phyloP scores from a whole-genome alignment of 176 grass and related monocot species.

The Eragrostis curvula region DNA sequence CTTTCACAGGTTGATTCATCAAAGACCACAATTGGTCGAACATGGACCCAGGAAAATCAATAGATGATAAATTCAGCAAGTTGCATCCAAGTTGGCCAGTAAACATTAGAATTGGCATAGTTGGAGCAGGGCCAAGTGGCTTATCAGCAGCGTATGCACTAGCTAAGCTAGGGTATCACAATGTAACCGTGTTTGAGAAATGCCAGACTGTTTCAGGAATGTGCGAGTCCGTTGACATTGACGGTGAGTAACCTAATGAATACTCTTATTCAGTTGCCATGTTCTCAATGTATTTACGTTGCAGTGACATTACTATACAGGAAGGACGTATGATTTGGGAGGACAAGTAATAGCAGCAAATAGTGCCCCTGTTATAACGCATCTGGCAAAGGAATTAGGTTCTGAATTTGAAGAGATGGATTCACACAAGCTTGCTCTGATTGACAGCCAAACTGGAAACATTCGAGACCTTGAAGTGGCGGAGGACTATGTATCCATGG shows the following conservation, averaged over 20 bases:
- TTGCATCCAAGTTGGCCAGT: slow-evolving; percentile 66
- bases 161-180: slow-evolving; percentile 70
- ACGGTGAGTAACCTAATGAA: slow-evolving; percentile 44
- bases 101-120: slow-evolving; percentile 62
- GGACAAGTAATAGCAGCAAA: slow-evolving; percentile 89
- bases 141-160: slow-evolving; percentile 70
- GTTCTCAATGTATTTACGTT: slow-evolving; percentile 11
- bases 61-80: slow-evolving; percentile 64
- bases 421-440: slow-evolving; percentile 76
- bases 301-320: slow-evolving; percentile 37
- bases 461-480: slow-evolving; percentile 73
- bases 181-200: slow-evolving; percentile 76
- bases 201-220: slow-evolving; percentile 65
- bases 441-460: slow-evolving; percentile 62
- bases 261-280: slow-evolving; percentile 10
- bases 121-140: slow-evolving; percentile 70
- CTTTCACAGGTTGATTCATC: slow-evolving; percentile 50
- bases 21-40: slow-evolving; percentile 9
- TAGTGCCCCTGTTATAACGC: slow-evolving; percentile 76
- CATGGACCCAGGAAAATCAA: slow-evolving; percentile 56
- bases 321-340: slow-evolving; percentile 71
- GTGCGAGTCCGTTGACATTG: slow-evolving; percentile 72
- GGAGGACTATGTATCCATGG: slow-evolving; percentile 75
- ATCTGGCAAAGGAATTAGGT: slow-evolving; percentile 73
- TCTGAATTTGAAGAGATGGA: slow-evolving; percentile 82